Conservation (phyloP, 2,329 filamentous ascomycete genomes). For the Ophiocordyceps polyrhachis-furcata region DNA sequence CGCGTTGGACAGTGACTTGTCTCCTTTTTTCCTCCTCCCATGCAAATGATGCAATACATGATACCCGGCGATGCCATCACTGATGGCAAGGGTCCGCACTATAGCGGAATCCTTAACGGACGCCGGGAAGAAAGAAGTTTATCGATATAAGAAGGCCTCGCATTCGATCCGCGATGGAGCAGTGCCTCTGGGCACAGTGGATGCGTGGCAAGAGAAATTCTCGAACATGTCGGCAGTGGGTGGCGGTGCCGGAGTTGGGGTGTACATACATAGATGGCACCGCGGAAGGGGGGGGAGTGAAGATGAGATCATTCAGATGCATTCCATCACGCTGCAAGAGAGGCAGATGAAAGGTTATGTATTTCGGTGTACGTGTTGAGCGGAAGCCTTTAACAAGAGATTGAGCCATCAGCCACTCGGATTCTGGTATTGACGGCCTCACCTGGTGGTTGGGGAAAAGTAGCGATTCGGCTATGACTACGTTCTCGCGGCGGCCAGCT, state of each 20-base stretch:
- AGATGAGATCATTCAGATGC: background rate
- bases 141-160: conserved; percentile 21
- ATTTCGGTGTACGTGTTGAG: conserved; percentile 12
- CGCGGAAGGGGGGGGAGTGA: too few species aligned
- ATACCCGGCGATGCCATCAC: conserved; percentile 53
- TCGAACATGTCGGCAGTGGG: conserved; percentile 14
- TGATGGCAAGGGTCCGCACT: conserved; percentile 54
- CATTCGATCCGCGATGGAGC: conserved; percentile 8
- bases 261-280: too few species aligned
- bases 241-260: background rate
- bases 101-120: conserved; percentile 63
- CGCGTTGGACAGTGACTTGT: background rate
- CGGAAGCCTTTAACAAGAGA: conserved; percentile 10
- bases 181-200: conserved; percentile 12
- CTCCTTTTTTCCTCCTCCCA: background rate
- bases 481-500: conserved; percentile 70
- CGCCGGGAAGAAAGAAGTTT: conserved; percentile 47
- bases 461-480: conserved; percentile 73
- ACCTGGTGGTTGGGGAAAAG: conserved; percentile 85
- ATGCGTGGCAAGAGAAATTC: conserved; percentile 22
- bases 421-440: conserved; percentile 2
- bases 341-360: background rate
- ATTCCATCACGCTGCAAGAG: background rate
- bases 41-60: conserved; percentile 4
- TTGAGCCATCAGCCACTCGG: conserved; percentile 7